Evolutionary conservation across 1,284 basidiomycete genomes (phyloP).

Genomic region (Xanthoconium separans): DNA sequence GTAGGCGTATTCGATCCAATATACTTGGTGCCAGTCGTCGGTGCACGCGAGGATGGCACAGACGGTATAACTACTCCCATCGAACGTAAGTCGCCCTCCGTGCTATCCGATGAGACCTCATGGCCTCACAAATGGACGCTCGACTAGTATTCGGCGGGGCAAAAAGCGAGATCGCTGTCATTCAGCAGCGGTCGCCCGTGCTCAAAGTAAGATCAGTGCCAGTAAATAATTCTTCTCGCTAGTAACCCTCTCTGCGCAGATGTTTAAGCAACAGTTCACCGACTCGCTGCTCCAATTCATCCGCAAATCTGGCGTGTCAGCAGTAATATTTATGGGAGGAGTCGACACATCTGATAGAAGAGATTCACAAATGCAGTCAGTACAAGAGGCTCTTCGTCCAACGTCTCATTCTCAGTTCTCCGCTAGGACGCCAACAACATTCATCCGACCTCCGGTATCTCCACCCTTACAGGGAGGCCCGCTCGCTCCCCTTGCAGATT

Average conservation of each 20-base stretch:
- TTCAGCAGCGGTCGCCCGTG: conserved; percentile 77
- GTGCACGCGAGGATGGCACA: conserved; percentile 58
- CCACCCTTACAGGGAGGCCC: conserved; percentile 40
- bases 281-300: conserved; percentile 56
- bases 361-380: conserved; percentile 75
- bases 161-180: conserved; percentile 48
- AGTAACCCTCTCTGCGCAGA: conserved; percentile 37
- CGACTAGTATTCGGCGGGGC: conserved; percentile 62
- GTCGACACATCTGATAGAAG: conserved; percentile 73
- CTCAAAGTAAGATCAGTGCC: conserved; percentile 51
- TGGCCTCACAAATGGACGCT: neutral
- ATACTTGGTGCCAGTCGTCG: conserved; percentile 67
- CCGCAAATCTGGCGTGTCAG: conserved; percentile 43
- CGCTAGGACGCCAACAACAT: conserved; percentile 58
- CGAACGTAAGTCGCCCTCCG: conserved; percentile 52
- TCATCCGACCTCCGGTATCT: conserved; percentile 44
- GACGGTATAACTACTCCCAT: conserved; percentile 67
- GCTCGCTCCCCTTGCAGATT: conserved; percentile 38
- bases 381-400: conserved; percentile 34
- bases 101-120: neutral
- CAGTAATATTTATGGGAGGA: conserved; percentile 65
- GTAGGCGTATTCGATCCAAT: conserved; percentile 62
- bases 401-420: conserved; percentile 27
- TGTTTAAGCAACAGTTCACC: conserved; percentile 67
- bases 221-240: neutral